Evolutionary conservation across 139 green algal genomes (phyloP).

Genomic region (Chlamydomonas incerta): DNA sequence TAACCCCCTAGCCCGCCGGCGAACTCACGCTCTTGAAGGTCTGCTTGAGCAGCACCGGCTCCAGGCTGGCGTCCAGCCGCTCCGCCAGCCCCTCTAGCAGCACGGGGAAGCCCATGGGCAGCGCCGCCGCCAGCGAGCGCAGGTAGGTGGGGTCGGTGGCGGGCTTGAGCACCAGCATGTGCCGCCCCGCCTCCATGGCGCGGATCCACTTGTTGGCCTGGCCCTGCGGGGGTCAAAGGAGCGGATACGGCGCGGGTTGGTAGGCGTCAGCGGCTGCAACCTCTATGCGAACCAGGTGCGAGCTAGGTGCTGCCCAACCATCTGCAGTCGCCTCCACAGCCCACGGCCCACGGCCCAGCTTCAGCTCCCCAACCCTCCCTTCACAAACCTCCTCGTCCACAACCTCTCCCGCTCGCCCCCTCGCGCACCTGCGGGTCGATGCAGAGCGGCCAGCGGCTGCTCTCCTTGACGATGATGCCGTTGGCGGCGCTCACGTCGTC

Average conservation of each 20-base stretch:
- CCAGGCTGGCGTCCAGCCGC: conserved; percentile 79
- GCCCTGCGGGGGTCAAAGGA: conserved; percentile 54
- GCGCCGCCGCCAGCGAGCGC: conserved; percentile 67
- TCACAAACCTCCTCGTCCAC: too few species aligned
- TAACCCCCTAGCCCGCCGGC: too few species aligned
- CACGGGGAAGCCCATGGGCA: conserved; percentile 66
- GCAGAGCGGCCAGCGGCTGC: conserved; percentile 80
- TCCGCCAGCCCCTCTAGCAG: conserved; percentile 86
- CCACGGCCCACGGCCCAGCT: too few species aligned
- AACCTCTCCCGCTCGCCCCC: too few species aligned
- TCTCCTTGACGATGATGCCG: conserved; percentile 66
- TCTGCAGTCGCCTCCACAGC: too few species aligned
- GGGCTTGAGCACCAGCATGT: conserved; percentile 81
- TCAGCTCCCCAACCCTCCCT: too few species aligned
- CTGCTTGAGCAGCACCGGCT: conserved; percentile 82
- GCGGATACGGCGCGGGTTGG: background rate
- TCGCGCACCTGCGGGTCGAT: conserved; percentile 87
- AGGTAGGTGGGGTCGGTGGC: conserved; percentile 78
- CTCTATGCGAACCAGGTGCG: too few species aligned
- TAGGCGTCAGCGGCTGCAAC: too few species aligned
- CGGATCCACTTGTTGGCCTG: conserved; percentile 89
- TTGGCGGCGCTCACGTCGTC: conserved; percentile 86
- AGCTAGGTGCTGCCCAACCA: too few species aligned
- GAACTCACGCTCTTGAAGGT: conserved; percentile 77
- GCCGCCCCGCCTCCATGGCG: conserved; percentile 75